Evolutionary conservation across 257 asterid species (phyloP).

Genomic region (Solanum megistacrolobum): DNA sequence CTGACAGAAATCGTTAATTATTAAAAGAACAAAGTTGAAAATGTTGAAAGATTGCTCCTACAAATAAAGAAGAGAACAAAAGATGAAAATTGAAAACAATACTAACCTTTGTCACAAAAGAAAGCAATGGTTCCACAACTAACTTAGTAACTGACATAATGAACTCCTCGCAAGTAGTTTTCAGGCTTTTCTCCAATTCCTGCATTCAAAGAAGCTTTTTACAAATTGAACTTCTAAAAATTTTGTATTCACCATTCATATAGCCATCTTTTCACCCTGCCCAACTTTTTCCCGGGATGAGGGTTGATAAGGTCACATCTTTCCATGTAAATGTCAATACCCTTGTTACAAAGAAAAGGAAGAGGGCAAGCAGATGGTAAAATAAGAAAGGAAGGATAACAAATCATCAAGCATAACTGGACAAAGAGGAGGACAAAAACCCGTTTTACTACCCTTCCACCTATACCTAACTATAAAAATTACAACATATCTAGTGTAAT

Average conservation of each 20-base stretch:
- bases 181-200: constrained; percentile 97
- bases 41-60: not conserved
- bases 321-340: not conserved
- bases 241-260: not conserved
- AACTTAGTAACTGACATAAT: constrained; percentile 95
- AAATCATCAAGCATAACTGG: not conserved
- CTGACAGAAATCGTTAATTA: not conserved
- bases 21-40: not conserved
- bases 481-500: not conserved
- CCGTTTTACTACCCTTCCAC: not conserved
- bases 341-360: not conserved
- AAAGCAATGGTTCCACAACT: constrained; percentile 94
- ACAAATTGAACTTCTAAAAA: not conserved
- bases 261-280: not conserved
- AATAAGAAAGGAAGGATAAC: not conserved
- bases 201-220: constrained; percentile 26
- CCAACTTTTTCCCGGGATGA: not conserved
- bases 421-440: not conserved
- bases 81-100: not conserved
- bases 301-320: not conserved
- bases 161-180: constrained; percentile 93
- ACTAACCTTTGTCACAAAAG: constrained; percentile 87
- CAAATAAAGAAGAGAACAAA: not conserved
- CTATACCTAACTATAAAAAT: not conserved
- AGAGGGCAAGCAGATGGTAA: not conserved